Percentiles rank a stretch among this genome's conserved stretches.
Conservation (phyloP, 306 rosid species). For the Betula pendula region DNA sequence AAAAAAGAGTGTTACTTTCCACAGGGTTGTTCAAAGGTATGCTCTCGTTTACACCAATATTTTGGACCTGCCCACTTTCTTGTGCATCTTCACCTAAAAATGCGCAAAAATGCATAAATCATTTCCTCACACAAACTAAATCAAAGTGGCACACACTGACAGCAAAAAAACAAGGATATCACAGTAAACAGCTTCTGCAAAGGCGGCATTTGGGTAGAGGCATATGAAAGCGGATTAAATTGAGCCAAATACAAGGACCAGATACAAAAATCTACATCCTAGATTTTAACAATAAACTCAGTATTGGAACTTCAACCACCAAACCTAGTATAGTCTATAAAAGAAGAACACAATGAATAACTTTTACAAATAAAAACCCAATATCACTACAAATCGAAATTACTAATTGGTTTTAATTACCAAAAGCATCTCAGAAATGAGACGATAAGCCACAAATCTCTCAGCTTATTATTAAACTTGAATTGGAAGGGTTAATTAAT, state of each 20-base stretch:
- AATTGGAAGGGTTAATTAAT: background rate
- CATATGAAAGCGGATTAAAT: slow-evolving; percentile 10
- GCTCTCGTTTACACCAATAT: slow-evolving; percentile 40
- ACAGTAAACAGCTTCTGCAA: slow-evolving; percentile 3
- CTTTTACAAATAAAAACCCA: background rate
- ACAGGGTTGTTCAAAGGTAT: slow-evolving; percentile 20
- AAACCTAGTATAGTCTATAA: slow-evolving; percentile 1
- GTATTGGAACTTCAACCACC: slow-evolving; percentile 14
- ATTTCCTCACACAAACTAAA: slow-evolving; percentile 17
- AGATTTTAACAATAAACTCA: slow-evolving; percentile 1
- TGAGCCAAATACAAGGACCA: slow-evolving; percentile 13
- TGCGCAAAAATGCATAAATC: slow-evolving; percentile 26
- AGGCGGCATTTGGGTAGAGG: background rate
- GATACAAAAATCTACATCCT: background rate
- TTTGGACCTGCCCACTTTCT: slow-evolving; percentile 24
- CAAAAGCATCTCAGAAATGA: background rate
- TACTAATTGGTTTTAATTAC: background rate
- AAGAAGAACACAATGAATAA: background rate
- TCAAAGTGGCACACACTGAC: slow-evolving; percentile 1
- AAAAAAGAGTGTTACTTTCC: slow-evolving; percentile 28
- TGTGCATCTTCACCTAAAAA: slow-evolving; percentile 61
- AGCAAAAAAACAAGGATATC: slow-evolving; percentile 16
- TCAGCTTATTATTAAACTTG: slow-evolving; percentile 13
- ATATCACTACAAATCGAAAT: background rate
- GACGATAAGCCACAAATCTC: background rate